phyloP scores from a whole-genome alignment of 345 rosid genomes.

The Conringia planisiliqua region DNA sequence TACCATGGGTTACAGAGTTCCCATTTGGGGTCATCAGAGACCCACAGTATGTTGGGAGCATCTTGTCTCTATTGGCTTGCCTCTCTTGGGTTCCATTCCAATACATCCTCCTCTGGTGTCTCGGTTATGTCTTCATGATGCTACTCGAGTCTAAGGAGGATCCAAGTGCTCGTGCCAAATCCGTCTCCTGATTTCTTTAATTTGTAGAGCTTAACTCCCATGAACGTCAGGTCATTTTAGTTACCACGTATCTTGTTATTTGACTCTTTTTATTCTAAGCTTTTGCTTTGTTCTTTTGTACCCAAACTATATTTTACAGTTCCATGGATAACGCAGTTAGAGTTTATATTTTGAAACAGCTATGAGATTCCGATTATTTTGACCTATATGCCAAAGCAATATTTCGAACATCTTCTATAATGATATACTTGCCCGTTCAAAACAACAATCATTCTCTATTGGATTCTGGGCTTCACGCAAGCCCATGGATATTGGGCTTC shows the following conservation, averaged over 20 bases:
- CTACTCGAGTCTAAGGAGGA: slow-evolving; percentile 66
- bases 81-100: slow-evolving; percentile 77
- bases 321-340: neutral
- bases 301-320: neutral
- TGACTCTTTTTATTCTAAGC: neutral
- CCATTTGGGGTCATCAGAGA: slow-evolving; percentile 88
- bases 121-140: slow-evolving; percentile 73
- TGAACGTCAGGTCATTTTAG: neutral
- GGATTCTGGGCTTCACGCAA: neutral
- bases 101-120: slow-evolving; percentile 70
- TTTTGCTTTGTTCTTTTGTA: neutral
- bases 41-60: slow-evolving; percentile 90
- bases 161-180: slow-evolving; percentile 60
- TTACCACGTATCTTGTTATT: neutral
- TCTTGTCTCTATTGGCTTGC: slow-evolving; percentile 71
- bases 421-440: too few species aligned
- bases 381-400: neutral
- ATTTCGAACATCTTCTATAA: too few species aligned
- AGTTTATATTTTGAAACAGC: neutral
- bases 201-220: neutral
- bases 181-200: slow-evolving; percentile 40
- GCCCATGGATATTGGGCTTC: neutral
- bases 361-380: neutral
- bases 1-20: slow-evolving; percentile 83
- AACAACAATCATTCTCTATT: too few species aligned